A percentile compares a stretch with the other conserved stretches of the same genome.
Conservation (phyloP, 169 alveolate species). For the Plasmodium vivax region DNA sequence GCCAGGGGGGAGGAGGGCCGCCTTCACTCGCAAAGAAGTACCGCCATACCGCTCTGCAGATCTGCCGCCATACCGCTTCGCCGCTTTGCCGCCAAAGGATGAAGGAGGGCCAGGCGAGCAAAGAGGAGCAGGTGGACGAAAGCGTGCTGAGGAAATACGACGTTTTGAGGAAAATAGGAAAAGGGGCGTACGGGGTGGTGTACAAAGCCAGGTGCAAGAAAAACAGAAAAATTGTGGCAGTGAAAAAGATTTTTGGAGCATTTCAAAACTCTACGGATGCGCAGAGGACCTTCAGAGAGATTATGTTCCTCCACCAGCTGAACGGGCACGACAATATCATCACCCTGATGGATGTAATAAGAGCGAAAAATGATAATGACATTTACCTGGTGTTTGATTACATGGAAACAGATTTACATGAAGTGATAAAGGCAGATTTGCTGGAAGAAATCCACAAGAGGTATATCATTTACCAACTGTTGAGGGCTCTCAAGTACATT, state of each 20-base stretch:
- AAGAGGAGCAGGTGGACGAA: conserved; percentile 88
- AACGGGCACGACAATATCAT: conserved; percentile 96
- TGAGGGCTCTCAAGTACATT: conserved; percentile 93
- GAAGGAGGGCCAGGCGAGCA: not conserved
- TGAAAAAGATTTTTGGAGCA: conserved; percentile 99
- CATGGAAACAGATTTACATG: conserved; percentile 98
- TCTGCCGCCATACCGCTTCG: not conserved
- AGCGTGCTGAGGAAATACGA: conserved; percentile 93
- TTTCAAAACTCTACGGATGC: conserved; percentile 99
- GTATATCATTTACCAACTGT: conserved; percentile 93
- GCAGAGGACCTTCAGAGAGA: conserved; percentile 99
- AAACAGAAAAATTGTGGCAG: conserved; percentile 97
- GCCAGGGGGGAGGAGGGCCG: not conserved
- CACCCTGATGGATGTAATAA: conserved; percentile 91
- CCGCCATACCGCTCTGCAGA: not conserved
- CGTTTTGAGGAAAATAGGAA: conserved; percentile 92
- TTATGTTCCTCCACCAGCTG: conserved; percentile 95
- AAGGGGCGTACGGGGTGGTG: conserved; percentile 99
- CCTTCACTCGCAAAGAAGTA: no score
- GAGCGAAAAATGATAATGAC: conserved; percentile 98
- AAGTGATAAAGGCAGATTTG: conserved; percentile 98
- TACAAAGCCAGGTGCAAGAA: conserved; percentile 97
- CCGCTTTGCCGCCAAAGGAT: not conserved
- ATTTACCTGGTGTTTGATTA: conserved; percentile 98
- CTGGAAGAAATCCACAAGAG: conserved; percentile 96